A percentile compares a stretch with the other conserved stretches of the same genome.
Conservation (phyloP, 1,284 basidiomycete genomes). For the Tylopilus sp. region DNA sequence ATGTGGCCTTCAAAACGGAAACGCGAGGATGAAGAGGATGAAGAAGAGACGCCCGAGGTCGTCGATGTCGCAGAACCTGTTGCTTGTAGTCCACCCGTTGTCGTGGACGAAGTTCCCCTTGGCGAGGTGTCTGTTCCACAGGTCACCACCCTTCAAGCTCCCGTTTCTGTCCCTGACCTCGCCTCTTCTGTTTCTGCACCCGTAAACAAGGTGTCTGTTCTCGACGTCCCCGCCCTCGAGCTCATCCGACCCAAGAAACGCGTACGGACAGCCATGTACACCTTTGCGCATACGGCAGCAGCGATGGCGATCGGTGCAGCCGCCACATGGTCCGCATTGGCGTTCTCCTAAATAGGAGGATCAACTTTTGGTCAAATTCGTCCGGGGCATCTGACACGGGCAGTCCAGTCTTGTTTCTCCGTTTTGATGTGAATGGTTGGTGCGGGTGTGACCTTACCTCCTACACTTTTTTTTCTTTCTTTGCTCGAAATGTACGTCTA, state of each 20-base stretch:
- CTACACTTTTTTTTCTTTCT: background rate
- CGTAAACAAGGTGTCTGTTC: background rate
- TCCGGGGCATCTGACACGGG: background rate
- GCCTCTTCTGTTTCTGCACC: background rate
- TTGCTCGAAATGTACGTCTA: slow-evolving; percentile 2
- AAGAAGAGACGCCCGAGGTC: slow-evolving; percentile 3
- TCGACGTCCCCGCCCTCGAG: background rate
- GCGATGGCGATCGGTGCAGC: slow-evolving; percentile 61
- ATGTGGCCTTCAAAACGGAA: slow-evolving; percentile 28
- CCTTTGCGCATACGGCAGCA: slow-evolving; percentile 52
- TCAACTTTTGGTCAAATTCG: background rate
- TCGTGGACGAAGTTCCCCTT: background rate
- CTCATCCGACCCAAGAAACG: slow-evolving; percentile 42
- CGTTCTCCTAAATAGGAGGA: slow-evolving; percentile 49
- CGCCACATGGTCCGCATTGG: slow-evolving; percentile 64
- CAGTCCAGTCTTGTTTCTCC: background rate
- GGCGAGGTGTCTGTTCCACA: slow-evolving; percentile 8
- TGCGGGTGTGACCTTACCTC: background rate
- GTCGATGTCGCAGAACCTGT: background rate
- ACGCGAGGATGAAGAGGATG: slow-evolving; percentile 18
- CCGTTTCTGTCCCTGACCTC: background rate
- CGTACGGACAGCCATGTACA: slow-evolving; percentile 38
- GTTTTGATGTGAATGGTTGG: background rate
- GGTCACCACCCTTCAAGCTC: slow-evolving; percentile 3
- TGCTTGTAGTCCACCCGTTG: background rate